A percentile compares a stretch with the other conserved stretches of the same genome.
Conservation (phyloP, 2,329 filamentous ascomycete genomes). For the Pseudopyrenochaeta lycopersici region DNA sequence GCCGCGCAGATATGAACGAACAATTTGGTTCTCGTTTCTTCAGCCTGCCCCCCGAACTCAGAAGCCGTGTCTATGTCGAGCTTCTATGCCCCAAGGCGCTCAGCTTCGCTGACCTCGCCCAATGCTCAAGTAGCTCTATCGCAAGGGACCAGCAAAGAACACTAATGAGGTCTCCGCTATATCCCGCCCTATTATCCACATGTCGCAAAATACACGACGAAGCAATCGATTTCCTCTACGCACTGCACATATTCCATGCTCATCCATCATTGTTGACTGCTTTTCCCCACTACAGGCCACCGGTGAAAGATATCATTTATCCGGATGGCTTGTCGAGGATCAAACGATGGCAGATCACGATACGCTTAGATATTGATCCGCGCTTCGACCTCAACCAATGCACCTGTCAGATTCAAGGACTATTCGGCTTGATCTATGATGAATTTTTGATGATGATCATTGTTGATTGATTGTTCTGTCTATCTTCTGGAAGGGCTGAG, state of each 20-base stretch:
- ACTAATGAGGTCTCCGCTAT: conserved; percentile 22
- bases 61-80: conserved; percentile 62
- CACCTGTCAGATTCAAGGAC: too few relatives aligned
- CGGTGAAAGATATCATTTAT: conserved; percentile 45
- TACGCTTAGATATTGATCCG: conserved; percentile 59
- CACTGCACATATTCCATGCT: conserved; percentile 57
- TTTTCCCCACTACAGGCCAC: conserved; percentile 51
- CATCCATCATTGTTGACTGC: conserved; percentile 55
- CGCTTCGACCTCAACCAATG: conserved; percentile 39
- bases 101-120: conserved; percentile 1
- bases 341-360: conserved; percentile 52
- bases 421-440: too few relatives aligned
- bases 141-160: conserved; percentile 12
- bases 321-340: conserved; percentile 44
- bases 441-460: too few relatives aligned
- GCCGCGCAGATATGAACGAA: not conserved
- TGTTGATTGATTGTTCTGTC: too few relatives aligned
- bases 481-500: too few relatives aligned
- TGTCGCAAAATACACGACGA: conserved; percentile 51
- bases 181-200: conserved; percentile 49
- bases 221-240: conserved; percentile 55
- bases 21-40: conserved; percentile 32
- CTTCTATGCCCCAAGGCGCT: conserved; percentile 36
- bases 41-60: conserved; percentile 65
- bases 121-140: not conserved